phyloP scores from a whole-genome alignment of 805 yeast species.

The Crinitomyces ghanaensis region DNA sequence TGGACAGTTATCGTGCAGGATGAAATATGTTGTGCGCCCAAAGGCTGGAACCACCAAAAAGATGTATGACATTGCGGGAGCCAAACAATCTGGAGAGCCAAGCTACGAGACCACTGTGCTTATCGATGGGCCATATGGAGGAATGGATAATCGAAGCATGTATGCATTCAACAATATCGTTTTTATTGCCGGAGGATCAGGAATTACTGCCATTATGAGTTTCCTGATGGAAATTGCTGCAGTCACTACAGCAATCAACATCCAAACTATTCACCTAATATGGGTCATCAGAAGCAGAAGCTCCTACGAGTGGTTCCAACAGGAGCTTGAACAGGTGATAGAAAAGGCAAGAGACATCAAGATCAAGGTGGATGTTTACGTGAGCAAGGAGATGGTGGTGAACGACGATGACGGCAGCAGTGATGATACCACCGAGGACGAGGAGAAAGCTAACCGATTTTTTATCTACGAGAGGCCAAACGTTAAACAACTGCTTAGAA shows the following conservation, averaged over 20 bases:
- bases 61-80: slow-evolving; percentile 7
- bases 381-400: not conserved
- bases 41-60: slow-evolving; percentile 11
- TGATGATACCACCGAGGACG: not conserved
- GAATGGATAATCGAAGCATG: slow-evolving; percentile 30
- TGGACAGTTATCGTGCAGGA: slow-evolving; percentile 14
- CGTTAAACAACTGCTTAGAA: not conserved
- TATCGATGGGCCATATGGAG: slow-evolving; percentile 39
- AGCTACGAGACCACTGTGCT: slow-evolving; percentile 21
- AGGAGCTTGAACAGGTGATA: not conserved
- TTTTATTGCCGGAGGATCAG: slow-evolving; percentile 36
- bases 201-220: slow-evolving; percentile 27
- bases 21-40: slow-evolving; percentile 31
- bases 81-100: slow-evolving; percentile 1
- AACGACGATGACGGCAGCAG: not conserved
- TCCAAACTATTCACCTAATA: not conserved
- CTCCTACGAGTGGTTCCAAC: not conserved
- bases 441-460: not conserved
- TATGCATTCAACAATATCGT: slow-evolving; percentile 32
- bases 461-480: not conserved
- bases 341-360: not conserved
- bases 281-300: not conserved
- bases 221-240: slow-evolving; percentile 8
- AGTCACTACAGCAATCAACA: not conserved
- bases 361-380: not conserved